These are phyloP conservation scores for Leccinum griseonigrum DNA, from an alignment of 1,284 basidiomycete species.

Conservation along the genomic window DNA sequence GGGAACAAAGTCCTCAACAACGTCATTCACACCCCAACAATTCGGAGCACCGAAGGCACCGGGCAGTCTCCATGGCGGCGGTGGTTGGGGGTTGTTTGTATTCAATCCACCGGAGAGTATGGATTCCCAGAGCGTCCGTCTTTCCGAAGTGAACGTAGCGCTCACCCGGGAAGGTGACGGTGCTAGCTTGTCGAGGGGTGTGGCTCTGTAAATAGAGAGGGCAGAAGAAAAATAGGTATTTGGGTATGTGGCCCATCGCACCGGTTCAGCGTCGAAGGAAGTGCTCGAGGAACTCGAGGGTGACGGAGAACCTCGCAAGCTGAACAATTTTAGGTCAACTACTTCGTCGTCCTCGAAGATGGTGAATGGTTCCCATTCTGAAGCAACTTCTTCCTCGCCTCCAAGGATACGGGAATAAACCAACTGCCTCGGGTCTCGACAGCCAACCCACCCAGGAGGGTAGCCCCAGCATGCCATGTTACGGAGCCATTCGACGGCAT, in stretches of 20 bases:
- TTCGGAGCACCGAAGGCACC: conserved; percentile 9
- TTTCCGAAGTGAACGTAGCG: conserved; percentile 39
- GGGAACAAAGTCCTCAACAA: conserved; percentile 6
- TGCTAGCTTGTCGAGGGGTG: conserved; percentile 32
- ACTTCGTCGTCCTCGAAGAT: conserved; percentile 39
- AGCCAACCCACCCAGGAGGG: conserved; percentile 64
- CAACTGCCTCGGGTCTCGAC: conserved; percentile 48
- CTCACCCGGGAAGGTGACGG: conserved; percentile 26
- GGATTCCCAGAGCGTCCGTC: conserved; percentile 39
- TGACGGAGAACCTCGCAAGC: neutral
- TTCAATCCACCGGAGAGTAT: conserved; percentile 27
- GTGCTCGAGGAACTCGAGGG: neutral
- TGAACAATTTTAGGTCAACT: conserved; percentile 23
- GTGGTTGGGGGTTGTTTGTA: neutral
- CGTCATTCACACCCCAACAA: neutral
- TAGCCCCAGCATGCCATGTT: conserved; percentile 75
- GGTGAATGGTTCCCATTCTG: conserved; percentile 27
- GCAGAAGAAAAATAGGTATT: conserved; percentile 54
- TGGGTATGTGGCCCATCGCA: conserved; percentile 64
- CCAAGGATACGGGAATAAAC: conserved; percentile 41
- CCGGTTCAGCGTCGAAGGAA: conserved; percentile 14
- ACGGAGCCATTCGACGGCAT: conserved; percentile 51
- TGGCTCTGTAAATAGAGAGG: conserved; percentile 52
- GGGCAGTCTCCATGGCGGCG: conserved; percentile 29
- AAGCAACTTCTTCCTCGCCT: neutral